These are phyloP conservation scores for Leishmania tropica DNA, from an alignment of 208 protist species.

Conservation along the genomic window DNA sequence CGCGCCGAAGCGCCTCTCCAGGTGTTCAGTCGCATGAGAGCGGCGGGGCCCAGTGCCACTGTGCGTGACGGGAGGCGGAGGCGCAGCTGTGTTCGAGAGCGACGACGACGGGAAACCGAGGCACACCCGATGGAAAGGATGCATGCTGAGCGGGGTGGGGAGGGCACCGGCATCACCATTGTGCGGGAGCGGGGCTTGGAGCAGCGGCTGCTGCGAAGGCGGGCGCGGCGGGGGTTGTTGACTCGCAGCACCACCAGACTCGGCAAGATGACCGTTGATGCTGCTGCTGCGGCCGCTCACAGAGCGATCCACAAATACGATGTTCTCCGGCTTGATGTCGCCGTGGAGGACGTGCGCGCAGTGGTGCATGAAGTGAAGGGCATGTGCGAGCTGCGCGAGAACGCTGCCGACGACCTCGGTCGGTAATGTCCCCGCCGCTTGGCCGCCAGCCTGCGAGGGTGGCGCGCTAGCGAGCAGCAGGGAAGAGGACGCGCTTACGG, in stretches of 20 bases:
- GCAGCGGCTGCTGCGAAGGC: not conserved
- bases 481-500: not conserved
- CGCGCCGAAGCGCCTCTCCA: not conserved
- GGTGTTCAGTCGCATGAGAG: not conserved
- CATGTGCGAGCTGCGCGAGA: conserved; percentile 76
- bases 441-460: not conserved
- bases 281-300: conserved; percentile 1
- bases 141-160: not conserved
- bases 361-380: conserved; percentile 70
- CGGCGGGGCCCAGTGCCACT: not conserved
- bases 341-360: conserved; percentile 89
- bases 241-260: conserved; percentile 21
- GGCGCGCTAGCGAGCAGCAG: not conserved
- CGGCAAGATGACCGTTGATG: not conserved
- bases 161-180: not conserved
- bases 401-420: conserved; percentile 41
- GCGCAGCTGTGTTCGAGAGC: not conserved
- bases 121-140: not conserved
- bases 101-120: not conserved
- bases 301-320: conserved; percentile 50
- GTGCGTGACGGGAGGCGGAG: not conserved
- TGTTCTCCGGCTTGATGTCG: conserved; percentile 95
- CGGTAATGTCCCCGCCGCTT: conserved; percentile 11
- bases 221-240: not conserved
- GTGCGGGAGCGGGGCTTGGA: not conserved